Base-by-base conservation (phyloP, 139 green algal species). In the Asterochloris erici region DNA sequence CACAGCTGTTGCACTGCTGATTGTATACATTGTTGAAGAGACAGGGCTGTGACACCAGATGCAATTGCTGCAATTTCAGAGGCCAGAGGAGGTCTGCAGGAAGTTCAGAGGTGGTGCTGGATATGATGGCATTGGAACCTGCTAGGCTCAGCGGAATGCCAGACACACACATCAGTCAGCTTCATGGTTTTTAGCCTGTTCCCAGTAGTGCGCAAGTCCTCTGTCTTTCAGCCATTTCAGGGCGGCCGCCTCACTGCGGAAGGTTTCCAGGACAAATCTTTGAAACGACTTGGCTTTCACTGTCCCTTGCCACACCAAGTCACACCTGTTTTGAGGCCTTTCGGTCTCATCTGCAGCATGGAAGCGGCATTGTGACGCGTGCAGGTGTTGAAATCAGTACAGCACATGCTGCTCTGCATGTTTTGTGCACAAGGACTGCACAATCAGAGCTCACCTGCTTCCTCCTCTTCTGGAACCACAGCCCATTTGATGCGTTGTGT, bases 401-500 rank as follows among this genome's bases (percentile, higher is more conserved):
- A 81, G 14, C 23, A 23, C 0, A 73, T 27, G 27, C 26, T 21
- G 26, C 24, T 47, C 17, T 29, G 21, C 60, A 73, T 73, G 62
- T 17, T 14, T 0, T 38, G 54, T 69, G 47, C 11, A 16, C 23
- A 29, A n/a, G 70, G 29, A 61, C 14, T 19, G n/a, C 70, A 76
- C 74, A 63, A 28, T 11, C 26, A 9, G 60, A 14, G 24, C 60
- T 80, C 13, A 80, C 76, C 88, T 63, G 81, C 82, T 9, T 93
- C 85, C 21, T 90, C 90, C 77, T 92, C 83, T 24, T 91, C 89
- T 1, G 81, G 73, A 71, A 75, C 79, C 6, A 70, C 71, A 15
- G 86, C 85, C 96, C 97, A 99, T 77, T 99, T 84, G n/a, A 99
- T 99, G 68, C 96, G 90, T 17, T 91, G 82, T 73, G 98, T 86